A percentile compares a stretch with the other conserved stretches of the same genome.
Conservation (phyloP, 495 filamentous ascomycete species). For the Penicillium pulvis region DNA sequence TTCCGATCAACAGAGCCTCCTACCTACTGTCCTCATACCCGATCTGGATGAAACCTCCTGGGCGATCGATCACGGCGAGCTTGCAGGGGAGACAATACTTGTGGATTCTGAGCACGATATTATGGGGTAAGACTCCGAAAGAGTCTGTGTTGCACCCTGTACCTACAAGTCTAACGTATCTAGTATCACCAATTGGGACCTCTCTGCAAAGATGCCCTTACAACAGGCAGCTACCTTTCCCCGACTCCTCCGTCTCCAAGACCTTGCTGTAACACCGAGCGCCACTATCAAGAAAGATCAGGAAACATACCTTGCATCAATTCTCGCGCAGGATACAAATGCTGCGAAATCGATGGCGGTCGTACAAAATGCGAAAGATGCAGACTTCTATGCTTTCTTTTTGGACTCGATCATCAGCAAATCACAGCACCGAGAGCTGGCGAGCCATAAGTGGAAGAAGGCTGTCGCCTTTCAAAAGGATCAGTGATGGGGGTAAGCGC, state of each 20-base stretch:
- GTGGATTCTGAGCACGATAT: conserved; percentile 10
- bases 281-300: conserved; percentile 5
- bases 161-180: not conserved
- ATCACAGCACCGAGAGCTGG: too few species aligned
- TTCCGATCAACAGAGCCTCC: conserved; percentile 14
- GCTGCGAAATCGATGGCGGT: conserved; percentile 3
- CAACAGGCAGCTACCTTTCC: conserved; percentile 12
- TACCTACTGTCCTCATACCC: conserved; percentile 15
- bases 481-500: too few species aligned
- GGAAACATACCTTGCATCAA: conserved; percentile 3
- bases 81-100: not conserved
- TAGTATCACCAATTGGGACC: conserved; percentile 10
- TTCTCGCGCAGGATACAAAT: not conserved
- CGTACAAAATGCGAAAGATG: conserved; percentile 6
- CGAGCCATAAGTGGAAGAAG: too few species aligned
- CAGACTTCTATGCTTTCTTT: not conserved
- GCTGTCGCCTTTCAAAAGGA: too few species aligned
- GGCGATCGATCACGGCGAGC: not conserved
- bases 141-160: too few species aligned
- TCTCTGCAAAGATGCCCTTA: conserved; percentile 3
- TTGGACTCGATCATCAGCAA: too few species aligned
- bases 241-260: not conserved
- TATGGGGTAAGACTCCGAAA: conserved; percentile 4
- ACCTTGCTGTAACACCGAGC: conserved; percentile 5
- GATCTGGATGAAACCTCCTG: conserved; percentile 14